Conservation (phyloP, 768 basidiomycete species). For the Leccinum aurantiacum region DNA sequence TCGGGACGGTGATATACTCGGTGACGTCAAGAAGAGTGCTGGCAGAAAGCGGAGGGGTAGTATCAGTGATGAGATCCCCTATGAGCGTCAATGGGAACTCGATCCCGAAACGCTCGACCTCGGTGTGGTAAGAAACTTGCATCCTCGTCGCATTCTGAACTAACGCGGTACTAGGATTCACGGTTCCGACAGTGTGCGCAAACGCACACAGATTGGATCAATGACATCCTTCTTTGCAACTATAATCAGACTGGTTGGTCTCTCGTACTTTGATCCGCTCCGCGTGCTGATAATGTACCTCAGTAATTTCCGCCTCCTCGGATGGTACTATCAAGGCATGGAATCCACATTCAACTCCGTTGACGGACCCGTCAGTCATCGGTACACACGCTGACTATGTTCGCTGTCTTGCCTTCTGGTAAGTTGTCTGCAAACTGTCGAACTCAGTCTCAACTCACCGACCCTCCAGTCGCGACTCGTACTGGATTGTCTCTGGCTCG, state of each 20-base stretch:
- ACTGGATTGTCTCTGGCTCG: constrained; percentile 91
- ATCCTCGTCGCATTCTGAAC: constrained; percentile 2
- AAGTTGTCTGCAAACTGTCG: constrained; percentile 11
- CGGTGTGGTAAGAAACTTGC: constrained; percentile 44
- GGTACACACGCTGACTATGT: constrained; percentile 87
- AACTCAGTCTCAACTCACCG: constrained; percentile 13
- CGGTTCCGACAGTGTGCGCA: constrained; percentile 88
- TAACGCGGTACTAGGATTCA: constrained; percentile 41
- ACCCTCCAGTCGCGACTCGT: constrained; percentile 61
- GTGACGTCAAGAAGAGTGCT: constrained; percentile 57
- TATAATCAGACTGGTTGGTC: constrained; percentile 79
- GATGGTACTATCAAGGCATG: constrained; percentile 94
- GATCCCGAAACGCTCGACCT: constrained; percentile 54
- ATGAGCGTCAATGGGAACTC: constrained; percentile 79
- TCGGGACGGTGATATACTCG: constrained; percentile 77
- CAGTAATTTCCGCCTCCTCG: constrained; percentile 91
- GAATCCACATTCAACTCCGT: constrained; percentile 71
- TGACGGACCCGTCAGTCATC: constrained; percentile 62
- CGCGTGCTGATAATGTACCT: constrained; percentile 6
- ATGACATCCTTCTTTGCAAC: constrained; percentile 90
- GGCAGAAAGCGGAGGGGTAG: constrained; percentile 34
- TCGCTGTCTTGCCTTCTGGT: constrained; percentile 76
- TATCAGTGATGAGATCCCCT: constrained; percentile 42
- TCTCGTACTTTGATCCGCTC: neutral
- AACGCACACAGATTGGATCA: constrained; percentile 93